Conservation (phyloP, 129 eudicot genomes). For the Flaveria sonorensis region DNA sequence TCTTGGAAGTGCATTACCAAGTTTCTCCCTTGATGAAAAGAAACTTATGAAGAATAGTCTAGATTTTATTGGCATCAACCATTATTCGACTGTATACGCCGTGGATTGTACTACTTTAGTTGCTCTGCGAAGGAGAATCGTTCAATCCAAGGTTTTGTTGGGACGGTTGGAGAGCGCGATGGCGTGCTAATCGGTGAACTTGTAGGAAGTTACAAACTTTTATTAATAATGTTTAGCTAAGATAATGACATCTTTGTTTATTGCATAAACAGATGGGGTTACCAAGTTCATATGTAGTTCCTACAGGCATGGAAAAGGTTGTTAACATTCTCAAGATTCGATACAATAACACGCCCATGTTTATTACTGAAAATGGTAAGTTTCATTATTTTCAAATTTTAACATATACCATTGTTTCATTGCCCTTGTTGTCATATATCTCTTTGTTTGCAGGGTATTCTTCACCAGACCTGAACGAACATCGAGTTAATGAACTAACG, state of each 20-base stretch:
- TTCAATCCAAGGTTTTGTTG: slow-evolving; percentile 48
- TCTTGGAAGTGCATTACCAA: slow-evolving; percentile 51
- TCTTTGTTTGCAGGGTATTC: slow-evolving; percentile 47
- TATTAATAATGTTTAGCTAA: background rate
- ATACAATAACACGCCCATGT: slow-evolving; percentile 61
- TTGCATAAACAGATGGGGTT: slow-evolving; percentile 43
- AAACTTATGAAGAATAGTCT: slow-evolving; percentile 44
- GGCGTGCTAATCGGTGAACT: slow-evolving; percentile 66
- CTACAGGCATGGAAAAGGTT: slow-evolving; percentile 67
- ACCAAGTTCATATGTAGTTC: slow-evolving; percentile 47
- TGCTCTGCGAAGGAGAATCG: slow-evolving; percentile 39
- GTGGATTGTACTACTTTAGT: slow-evolving; percentile 52
- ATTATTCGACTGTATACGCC: slow-evolving; percentile 53
- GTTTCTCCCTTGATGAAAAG: slow-evolving; percentile 51
- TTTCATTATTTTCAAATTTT: background rate
- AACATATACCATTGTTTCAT: background rate
- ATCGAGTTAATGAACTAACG: slow-evolving; percentile 23
- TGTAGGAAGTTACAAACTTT: slow-evolving; percentile 35
- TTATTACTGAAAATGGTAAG: slow-evolving; percentile 76
- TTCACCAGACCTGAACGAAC: slow-evolving; percentile 31
- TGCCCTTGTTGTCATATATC: background rate
- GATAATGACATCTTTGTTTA: background rate
- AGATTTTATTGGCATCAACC: slow-evolving; percentile 77
- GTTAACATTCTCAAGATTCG: slow-evolving; percentile 49
- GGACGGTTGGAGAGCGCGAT: slow-evolving; percentile 37